These are phyloP conservation scores for Austroboletus niveus DNA, from an alignment of 1,284 basidiomycete species.

Conservation along the genomic window DNA sequence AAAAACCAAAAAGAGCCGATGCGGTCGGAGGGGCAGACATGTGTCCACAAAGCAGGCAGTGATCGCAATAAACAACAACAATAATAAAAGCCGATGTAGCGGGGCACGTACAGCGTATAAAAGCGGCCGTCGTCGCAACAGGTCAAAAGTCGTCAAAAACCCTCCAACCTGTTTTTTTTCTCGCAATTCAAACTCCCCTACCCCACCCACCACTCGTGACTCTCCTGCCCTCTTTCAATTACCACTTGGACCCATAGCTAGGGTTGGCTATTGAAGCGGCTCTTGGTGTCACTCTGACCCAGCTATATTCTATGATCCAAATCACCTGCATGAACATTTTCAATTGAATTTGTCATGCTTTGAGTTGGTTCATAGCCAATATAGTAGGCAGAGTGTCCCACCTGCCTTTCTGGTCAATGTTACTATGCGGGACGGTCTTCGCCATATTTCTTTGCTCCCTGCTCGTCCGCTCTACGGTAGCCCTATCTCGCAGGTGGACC, in stretches of 20 bases:
- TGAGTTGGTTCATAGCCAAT: conserved; percentile 36
- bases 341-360: conserved; percentile 27
- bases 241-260: conserved; percentile 6
- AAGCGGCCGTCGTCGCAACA: conserved; percentile 2
- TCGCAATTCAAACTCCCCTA: conserved; percentile 13
- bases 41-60: conserved; percentile 6
- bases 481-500: not conserved
- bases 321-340: conserved; percentile 23
- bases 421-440: not conserved
- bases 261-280: conserved; percentile 11
- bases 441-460: not conserved
- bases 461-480: not conserved
- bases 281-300: conserved; percentile 30
- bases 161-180: conserved; percentile 13
- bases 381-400: conserved; percentile 34
- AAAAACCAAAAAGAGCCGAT: conserved; percentile 2
- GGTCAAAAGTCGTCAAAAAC: not conserved
- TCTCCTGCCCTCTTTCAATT: not conserved
- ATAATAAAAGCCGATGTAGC: conserved; percentile 11
- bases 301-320: conserved; percentile 37
- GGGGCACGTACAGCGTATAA: conserved; percentile 21
- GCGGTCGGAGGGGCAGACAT: conserved; percentile 9
- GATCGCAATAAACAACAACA: not conserved
- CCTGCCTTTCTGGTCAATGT: conserved; percentile 6
- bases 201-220: not conserved